Evolutionary conservation across 768 basidiomycete species (phyloP).

Genomic region (Collybiopsis confluens): DNA sequence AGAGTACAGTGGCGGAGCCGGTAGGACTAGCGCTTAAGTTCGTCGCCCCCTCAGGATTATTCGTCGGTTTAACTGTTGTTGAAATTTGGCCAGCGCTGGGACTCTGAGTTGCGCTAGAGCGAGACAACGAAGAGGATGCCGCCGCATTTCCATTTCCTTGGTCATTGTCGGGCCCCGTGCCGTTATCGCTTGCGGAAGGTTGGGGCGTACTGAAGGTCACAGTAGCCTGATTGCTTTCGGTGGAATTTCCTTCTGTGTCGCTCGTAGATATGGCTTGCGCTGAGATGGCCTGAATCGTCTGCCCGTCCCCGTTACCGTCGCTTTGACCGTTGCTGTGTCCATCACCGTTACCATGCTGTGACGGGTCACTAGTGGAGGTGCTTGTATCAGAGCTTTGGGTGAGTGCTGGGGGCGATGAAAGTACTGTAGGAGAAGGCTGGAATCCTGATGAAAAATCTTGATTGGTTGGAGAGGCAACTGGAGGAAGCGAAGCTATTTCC

Average conservation of each 20-base stretch:
- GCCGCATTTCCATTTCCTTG: not conserved
- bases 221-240: too few species aligned
- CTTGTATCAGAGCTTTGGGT: too few species aligned
- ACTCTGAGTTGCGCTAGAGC: not conserved
- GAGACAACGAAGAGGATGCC: not conserved
- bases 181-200: not conserved
- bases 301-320: not conserved
- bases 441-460: too few species aligned
- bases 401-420: too few species aligned
- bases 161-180: not conserved
- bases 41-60: too few species aligned
- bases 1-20: not conserved
- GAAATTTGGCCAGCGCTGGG: not conserved
- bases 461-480: too few species aligned
- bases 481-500: too few species aligned
- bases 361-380: too few species aligned
- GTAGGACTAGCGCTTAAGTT: too few species aligned
- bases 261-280: not conserved
- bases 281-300: not conserved
- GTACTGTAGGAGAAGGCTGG: too few species aligned
- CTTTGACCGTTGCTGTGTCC: not conserved
- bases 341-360: not conserved
- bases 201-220: too few species aligned
- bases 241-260: not conserved
- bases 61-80: not conserved